A percentile compares a stretch with the other conserved stretches of the same genome.
Evolutionary conservation across 257 asterid genomes (phyloP).

Genomic region (Thymus quinquecostatus): DNA sequence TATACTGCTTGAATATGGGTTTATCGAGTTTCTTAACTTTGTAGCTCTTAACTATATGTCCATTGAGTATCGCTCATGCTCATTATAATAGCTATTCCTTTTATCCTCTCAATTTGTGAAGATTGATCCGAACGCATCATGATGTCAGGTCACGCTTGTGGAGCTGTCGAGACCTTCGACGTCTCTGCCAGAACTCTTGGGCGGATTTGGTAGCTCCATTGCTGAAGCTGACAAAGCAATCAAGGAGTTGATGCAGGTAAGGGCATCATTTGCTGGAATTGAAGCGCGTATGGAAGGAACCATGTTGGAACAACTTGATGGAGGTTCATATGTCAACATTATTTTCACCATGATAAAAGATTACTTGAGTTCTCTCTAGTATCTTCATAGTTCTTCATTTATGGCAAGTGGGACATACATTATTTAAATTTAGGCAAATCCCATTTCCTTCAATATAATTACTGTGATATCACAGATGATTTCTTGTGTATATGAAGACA

Average conservation of each 20-base stretch:
- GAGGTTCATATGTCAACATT: constrained; percentile 46
- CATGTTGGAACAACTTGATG: constrained; percentile 62
- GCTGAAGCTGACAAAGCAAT: constrained; percentile 60
- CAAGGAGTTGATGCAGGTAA: constrained; percentile 52
- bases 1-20: background rate
- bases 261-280: constrained; percentile 61
- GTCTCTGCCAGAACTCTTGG: constrained; percentile 62
- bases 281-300: constrained; percentile 90
- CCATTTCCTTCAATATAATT: background rate
- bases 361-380: constrained; percentile 51
- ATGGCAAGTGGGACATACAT: background rate
- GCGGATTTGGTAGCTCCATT: constrained; percentile 60
- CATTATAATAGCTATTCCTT: background rate
- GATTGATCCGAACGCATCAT: constrained; percentile 12
- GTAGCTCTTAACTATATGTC: background rate
- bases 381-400: background rate
- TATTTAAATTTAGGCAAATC: background rate
- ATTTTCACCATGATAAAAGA: constrained; percentile 54
- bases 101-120: constrained; percentile 4
- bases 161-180: constrained; percentile 84
- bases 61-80: background rate
- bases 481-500: background rate
- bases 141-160: constrained; percentile 70
- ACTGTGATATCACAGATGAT: background rate
- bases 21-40: background rate